Conservation (phyloP, 2,329 filamentous ascomycete genomes). For the Pyrenophora seminiperda region DNA sequence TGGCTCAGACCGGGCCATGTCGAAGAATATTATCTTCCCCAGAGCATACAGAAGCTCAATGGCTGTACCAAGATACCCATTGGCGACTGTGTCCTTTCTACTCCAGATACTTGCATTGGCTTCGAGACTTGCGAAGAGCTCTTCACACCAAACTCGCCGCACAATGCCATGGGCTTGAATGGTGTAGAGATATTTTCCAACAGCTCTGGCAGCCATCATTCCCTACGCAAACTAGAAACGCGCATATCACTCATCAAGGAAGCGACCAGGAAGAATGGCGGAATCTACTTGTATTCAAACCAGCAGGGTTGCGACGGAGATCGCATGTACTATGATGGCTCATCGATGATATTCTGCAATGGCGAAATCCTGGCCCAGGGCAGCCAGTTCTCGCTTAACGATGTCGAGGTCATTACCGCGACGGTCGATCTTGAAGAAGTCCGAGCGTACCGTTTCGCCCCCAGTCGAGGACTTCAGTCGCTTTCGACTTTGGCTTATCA, state of each 20-base stretch:
- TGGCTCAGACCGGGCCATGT: conserved; percentile 52
- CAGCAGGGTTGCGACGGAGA: conserved; percentile 57
- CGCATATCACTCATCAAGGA: conserved; percentile 69
- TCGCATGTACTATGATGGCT: conserved; percentile 52
- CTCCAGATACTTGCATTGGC: conserved; percentile 56
- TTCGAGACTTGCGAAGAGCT: conserved; percentile 15
- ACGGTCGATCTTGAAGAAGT: conserved; percentile 71
- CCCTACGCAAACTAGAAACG: conserved; percentile 68
- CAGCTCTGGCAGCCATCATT: conserved; percentile 61
- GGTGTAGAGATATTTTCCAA: conserved; percentile 68
- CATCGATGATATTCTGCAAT: conserved; percentile 66
- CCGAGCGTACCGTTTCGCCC: conserved; percentile 61
- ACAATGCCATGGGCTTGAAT: neutral
- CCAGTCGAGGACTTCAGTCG: conserved; percentile 64
- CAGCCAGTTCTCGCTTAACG: conserved; percentile 65
- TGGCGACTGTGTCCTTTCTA: conserved; percentile 69
- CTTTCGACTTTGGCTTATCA: conserved; percentile 56
- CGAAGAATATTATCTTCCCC: conserved; percentile 66
- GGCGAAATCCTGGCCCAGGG: conserved; percentile 69
- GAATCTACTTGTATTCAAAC: conserved; percentile 64
- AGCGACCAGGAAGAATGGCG: conserved; percentile 61
- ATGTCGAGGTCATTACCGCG: conserved; percentile 60
- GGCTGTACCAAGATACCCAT: conserved; percentile 64
- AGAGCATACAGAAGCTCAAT: conserved; percentile 54
- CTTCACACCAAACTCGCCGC: conserved; percentile 8